Base-by-base conservation (phyloP, 495 filamentous ascomycete genomes). In the Hyaloscypha bicolor region DNA sequence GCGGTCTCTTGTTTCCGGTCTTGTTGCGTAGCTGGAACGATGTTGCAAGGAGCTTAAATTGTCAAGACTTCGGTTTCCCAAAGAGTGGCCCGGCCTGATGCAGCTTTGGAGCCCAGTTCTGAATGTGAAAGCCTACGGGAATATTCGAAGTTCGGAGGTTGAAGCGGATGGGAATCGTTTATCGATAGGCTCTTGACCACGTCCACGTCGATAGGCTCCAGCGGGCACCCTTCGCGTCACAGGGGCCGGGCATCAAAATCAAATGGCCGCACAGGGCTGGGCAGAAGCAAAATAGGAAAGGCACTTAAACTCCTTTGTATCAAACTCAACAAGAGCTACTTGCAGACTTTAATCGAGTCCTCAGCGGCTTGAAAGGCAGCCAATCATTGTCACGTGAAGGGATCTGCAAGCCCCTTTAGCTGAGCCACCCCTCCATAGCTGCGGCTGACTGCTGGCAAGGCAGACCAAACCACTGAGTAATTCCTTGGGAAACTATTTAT, bases 401-500 rank as follows among this genome's bases (percentile, higher is more conserved):
- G 16, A 16, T 48, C 42, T 16, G 51, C 55, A 35, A 37, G 57
- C 57, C 57, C 57, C 57, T 60, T 25, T 1, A 60, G 57, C 57
- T 35, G 19, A 60, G 57, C 57, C 57, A 37, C 57, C 31, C 12
- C 25, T 16, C 57, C 59, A 19, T n/a, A 16, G 19, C 30, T 64
- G 62, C 62, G 48, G 62, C 62, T 64, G 62, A 64, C 21, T 42
- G 37, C 37, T 30, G 22, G 59, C 22, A 39, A 61, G 32, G 32
- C 21, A 42, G 32, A 42, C n/a, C 37, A 61, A 25, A 39, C 33
- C 4, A 39, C 32, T 33, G 1, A 48, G 35, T 35, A 19, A 37
- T 33, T 60, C 33, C 21, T 39, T 22, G 19, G 11, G 31, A 30
- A 45, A 45, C 37, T 8, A 21, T 25, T 56, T 14, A 29, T 56